A percentile compares a stretch with the other conserved stretches of the same genome.
Conservation (phyloP, 208 protist species). For the Sergeia podlipaevii region DNA sequence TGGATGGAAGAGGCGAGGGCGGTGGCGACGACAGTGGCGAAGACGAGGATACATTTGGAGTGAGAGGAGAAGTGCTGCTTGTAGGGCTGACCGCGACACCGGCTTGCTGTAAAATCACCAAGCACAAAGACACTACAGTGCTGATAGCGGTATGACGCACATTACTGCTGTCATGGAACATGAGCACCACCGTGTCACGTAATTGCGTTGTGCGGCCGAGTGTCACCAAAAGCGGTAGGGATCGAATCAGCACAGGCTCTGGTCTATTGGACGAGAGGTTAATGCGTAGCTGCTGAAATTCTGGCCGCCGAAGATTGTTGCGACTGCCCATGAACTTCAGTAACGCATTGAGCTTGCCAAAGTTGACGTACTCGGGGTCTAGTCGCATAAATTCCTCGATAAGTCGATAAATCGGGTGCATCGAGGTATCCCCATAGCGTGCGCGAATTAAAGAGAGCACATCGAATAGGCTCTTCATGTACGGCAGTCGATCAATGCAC, state of each 20-base stretch:
- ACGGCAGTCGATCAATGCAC: slow-evolving; percentile 45
- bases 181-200: slow-evolving; percentile 55
- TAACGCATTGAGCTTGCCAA: slow-evolving; percentile 70
- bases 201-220: slow-evolving; percentile 70
- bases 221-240: slow-evolving; percentile 64
- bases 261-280: slow-evolving; percentile 25
- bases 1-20: too few species aligned
- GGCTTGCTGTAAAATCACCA: slow-evolving; percentile 47
- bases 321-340: slow-evolving; percentile 55
- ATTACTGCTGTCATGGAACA: slow-evolving; percentile 69
- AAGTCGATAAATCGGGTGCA: slow-evolving; percentile 46
- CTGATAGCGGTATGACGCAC: slow-evolving; percentile 57
- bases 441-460: slow-evolving; percentile 46
- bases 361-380: slow-evolving; percentile 53
- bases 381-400: slow-evolving; percentile 51
- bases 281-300: slow-evolving; percentile 41
- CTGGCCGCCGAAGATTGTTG: slow-evolving; percentile 22
- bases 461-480: slow-evolving; percentile 49
- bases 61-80: too few species aligned
- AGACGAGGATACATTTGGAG: too few species aligned
- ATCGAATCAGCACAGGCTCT: slow-evolving; percentile 55
- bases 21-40: too few species aligned
- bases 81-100: too few species aligned
- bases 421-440: slow-evolving; percentile 40
- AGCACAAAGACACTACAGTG: slow-evolving; percentile 62